Evolutionary conservation across 805 yeast genomes (phyloP).

Genomic region (Pichia sporocuriosa): DNA sequence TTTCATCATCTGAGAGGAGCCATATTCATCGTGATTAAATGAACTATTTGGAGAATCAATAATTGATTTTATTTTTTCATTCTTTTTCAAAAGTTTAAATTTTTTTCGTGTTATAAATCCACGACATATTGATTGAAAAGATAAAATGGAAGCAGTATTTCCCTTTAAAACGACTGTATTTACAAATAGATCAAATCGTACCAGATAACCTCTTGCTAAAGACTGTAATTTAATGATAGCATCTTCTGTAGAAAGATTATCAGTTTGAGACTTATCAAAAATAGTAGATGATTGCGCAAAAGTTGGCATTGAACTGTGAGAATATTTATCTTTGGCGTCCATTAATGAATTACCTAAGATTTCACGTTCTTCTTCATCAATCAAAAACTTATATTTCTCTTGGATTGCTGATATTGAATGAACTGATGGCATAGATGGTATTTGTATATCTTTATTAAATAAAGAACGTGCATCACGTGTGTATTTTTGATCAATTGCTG

Average conservation of each 20-base stretch:
- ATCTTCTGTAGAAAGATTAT: neutral
- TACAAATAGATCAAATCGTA: conserved; percentile 59
- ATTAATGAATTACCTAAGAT: conserved; percentile 10
- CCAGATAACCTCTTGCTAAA: conserved; percentile 58
- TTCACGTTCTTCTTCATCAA: conserved; percentile 19
- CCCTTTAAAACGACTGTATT: conserved; percentile 55
- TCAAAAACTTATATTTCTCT: conserved; percentile 14
- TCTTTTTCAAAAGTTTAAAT: conserved; percentile 3
- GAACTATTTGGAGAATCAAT: neutral
- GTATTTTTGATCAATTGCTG: conserved; percentile 8
- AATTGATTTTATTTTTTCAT: neutral
- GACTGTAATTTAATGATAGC: conserved; percentile 50
- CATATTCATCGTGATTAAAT: conserved; percentile 4
- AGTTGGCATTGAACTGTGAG: too few relatives aligned
- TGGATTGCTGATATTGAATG: conserved; percentile 15
- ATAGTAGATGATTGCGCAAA: neutral
- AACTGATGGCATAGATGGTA: conserved; percentile 10
- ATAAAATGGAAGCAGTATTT: conserved; percentile 42
- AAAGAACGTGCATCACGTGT: conserved; percentile 13
- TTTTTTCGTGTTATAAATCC: conserved; percentile 30
- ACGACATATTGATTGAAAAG: conserved; percentile 45
- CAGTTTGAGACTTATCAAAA: neutral
- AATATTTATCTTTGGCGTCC: too few relatives aligned
- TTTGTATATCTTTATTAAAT: conserved; percentile 9
- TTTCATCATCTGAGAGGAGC: conserved; percentile 32